phyloP scores from a whole-genome alignment of 2,329 filamentous ascomycete species.

The Talaromyces sp. region DNA sequence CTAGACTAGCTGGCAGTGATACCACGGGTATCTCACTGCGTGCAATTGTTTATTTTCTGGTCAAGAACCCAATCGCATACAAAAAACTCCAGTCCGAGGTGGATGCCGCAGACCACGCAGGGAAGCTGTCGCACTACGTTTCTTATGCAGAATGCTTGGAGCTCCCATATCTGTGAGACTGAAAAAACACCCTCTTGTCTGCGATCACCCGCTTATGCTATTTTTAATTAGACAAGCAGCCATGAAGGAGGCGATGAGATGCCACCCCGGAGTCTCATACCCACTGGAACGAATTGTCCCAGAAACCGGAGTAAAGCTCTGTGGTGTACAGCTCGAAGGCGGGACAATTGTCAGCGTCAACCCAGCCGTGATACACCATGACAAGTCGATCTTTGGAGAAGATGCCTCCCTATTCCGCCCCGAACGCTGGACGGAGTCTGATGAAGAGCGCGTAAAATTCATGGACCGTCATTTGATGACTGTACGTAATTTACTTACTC shows the following conservation, averaged over 20 bases:
- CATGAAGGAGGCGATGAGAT: conserved; percentile 5
- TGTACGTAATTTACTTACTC: conserved; percentile 7
- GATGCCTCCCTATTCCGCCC: conserved; percentile 18
- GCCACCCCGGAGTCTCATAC: conserved; percentile 5
- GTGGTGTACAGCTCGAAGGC: conserved; percentile 4
- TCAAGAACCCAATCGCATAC: no score
- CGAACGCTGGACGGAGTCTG: conserved; percentile 17
- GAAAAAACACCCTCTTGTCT: no score
- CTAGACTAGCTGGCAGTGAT: no score
- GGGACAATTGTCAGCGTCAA: conserved; percentile 21
- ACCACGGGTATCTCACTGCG: no score
- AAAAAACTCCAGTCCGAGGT: no score
- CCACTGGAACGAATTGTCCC: conserved; percentile 12
- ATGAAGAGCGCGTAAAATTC: conserved; percentile 13
- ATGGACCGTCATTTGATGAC: conserved; percentile 20
- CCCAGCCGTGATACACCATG: conserved; percentile 17
- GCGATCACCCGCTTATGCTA: no score
- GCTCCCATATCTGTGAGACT: no score
- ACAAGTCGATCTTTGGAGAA: conserved; percentile 15
- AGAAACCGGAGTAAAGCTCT: not conserved
- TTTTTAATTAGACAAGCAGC: no score
- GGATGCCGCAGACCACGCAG: no score
- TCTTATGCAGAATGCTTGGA: no score
- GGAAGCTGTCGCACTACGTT: no score
- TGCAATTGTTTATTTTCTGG: no score